Evolutionary conservation across 176 grass and related monocot genomes (phyloP).

Genomic region (Elaeis guineensis): DNA sequence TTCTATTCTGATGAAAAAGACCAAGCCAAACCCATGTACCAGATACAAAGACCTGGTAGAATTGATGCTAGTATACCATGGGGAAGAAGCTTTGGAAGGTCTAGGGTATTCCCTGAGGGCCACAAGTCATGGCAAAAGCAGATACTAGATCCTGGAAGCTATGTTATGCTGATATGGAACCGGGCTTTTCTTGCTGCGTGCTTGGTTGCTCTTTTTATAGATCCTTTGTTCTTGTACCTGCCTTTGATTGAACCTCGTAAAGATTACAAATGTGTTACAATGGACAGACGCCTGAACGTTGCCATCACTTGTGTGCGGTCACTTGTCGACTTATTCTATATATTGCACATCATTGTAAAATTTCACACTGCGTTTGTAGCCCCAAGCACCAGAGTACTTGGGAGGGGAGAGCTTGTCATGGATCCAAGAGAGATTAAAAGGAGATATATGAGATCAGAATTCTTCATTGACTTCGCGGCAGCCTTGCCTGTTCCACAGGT

Average conservation of each 20-base stretch:
- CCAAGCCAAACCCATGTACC: neutral
- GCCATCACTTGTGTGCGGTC: constrained; percentile 26
- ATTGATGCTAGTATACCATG: neutral
- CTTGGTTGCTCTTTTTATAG: constrained; percentile 31
- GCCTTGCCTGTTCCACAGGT: constrained; percentile 51
- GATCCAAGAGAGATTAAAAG: constrained; percentile 25
- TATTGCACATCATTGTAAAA: constrained; percentile 24
- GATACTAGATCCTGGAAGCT: constrained; percentile 37
- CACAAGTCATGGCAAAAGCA: constrained; percentile 5
- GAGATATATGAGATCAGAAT: constrained; percentile 37
- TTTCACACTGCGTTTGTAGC: constrained; percentile 46
- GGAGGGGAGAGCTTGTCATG: constrained; percentile 37
- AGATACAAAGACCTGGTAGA: neutral
- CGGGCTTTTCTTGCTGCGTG: constrained; percentile 31
- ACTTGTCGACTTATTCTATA: constrained; percentile 32
- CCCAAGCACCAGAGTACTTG: constrained; percentile 39
- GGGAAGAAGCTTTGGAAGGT: neutral
- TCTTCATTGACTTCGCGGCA: constrained; percentile 33
- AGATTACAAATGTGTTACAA: constrained; percentile 24
- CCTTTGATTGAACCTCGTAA: constrained; percentile 15
- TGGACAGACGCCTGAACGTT: constrained; percentile 18
- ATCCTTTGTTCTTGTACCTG: constrained; percentile 48
- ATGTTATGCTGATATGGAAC: constrained; percentile 28
- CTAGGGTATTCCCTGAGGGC: constrained; percentile 12
- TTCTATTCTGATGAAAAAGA: constrained; percentile 11